Percentiles rank a stretch among this genome's conserved stretches.
phyloP scores from a whole-genome alignment of 2,329 filamentous ascomycete species.

The Aciculosporium take region DNA sequence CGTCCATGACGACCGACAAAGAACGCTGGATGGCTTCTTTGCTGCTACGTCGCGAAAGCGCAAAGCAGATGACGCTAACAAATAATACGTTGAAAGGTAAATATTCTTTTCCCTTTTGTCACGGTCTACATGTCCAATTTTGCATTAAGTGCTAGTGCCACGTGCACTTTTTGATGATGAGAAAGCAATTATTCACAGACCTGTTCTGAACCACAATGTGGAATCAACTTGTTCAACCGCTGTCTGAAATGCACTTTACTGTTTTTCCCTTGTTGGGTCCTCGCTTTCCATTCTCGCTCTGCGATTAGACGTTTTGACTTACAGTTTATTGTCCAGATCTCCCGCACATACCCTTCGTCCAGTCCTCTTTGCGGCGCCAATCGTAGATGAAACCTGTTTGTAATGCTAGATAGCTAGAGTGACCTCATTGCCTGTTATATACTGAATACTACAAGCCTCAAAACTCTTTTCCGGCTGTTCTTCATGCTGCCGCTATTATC shows the following conservation, averaged over 20 bases:
- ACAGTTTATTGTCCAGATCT: neutral
- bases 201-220: conserved; percentile 65
- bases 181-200: conserved; percentile 60
- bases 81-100: conserved; percentile 21
- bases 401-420: too few relatives aligned
- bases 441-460: too few relatives aligned
- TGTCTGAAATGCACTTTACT: conserved; percentile 47
- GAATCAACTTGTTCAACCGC: conserved; percentile 66
- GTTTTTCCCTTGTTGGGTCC: neutral
- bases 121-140: neutral
- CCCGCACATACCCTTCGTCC: too few relatives aligned
- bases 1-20: conserved; percentile 60
- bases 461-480: too few relatives aligned
- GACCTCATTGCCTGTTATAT: too few relatives aligned
- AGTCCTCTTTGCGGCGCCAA: neutral
- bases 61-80: neutral
- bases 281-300: neutral
- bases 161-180: conserved; percentile 43
- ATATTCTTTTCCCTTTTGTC: conserved; percentile 10
- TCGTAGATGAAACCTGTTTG: neutral
- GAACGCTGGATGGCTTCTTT: conserved; percentile 66
- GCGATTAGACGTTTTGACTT: neutral
- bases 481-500: too few relatives aligned
- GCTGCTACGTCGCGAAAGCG: conserved; percentile 21
- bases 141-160: conserved; percentile 3